Conservation (phyloP, 805 yeast genomes). For the Metahyphopichia silvanorum region DNA sequence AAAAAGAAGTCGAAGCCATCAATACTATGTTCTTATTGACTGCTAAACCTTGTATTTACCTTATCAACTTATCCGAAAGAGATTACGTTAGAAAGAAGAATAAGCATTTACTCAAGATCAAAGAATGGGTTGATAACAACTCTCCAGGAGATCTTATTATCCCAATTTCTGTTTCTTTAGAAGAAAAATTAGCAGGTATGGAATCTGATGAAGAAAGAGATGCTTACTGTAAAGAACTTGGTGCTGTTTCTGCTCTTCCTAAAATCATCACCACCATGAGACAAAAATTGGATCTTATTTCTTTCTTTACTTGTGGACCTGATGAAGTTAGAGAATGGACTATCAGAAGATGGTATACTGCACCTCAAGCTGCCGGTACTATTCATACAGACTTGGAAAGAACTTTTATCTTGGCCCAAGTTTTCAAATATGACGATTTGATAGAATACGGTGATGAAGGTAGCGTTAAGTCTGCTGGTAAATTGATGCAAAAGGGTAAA, state of each 20-base stretch:
- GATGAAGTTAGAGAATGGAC: constrained; percentile 99
- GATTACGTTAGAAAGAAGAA: constrained; percentile 88
- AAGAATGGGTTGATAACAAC: constrained; percentile 84
- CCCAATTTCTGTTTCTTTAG: constrained; percentile 89
- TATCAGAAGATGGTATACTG: constrained; percentile 83
- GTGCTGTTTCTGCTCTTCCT: constrained; percentile 80
- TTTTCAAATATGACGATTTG: constrained; percentile 81
- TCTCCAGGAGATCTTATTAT: constrained; percentile 86
- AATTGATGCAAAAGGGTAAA: constrained; percentile 88
- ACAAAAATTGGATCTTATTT: constrained; percentile 76
- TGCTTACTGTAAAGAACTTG: constrained; percentile 70
- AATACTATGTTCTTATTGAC: constrained; percentile 84
- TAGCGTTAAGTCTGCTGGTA: constrained; percentile 83
- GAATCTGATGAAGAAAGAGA: constrained; percentile 78
- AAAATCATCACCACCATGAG: constrained; percentile 85
- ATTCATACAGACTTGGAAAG: constrained; percentile 94
- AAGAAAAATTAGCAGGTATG: constrained; percentile 87
- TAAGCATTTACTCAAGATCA: constrained; percentile 76
- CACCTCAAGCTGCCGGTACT: constrained; percentile 99
- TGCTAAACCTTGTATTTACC: constrained; percentile 92
- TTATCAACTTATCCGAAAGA: constrained; percentile 83
- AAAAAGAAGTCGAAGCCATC: constrained; percentile 87
- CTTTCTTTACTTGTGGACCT: constrained; percentile 95
- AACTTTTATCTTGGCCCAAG: constrained; percentile 92
- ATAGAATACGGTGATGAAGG: constrained; percentile 73